Conservation (phyloP, 306 rosid genomes). For the Pachyrhizus erosus region DNA sequence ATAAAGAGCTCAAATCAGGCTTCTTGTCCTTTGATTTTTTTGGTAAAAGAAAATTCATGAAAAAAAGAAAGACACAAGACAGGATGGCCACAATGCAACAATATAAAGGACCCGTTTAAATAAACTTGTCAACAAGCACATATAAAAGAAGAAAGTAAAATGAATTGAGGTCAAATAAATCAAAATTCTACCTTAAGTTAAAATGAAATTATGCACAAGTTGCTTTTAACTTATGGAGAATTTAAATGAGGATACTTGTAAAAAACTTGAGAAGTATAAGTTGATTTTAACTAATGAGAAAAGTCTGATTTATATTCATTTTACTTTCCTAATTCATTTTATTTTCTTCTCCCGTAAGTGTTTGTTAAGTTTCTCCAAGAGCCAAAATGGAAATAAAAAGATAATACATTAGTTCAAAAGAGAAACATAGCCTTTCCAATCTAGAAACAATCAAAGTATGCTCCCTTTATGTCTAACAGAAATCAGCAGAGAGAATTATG, state of each 20-base stretch:
- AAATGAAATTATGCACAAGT: neutral
- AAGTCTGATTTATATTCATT: neutral
- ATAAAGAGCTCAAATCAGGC: neutral
- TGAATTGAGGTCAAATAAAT: neutral
- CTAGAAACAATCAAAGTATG: neutral
- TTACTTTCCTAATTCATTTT: neutral
- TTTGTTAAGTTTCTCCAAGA: neutral
- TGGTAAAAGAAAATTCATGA: neutral
- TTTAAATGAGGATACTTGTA: neutral
- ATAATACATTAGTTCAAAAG: neutral
- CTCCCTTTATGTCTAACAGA: neutral
- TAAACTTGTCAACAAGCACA: neutral
- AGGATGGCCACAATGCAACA: neutral
- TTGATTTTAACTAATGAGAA: neutral
- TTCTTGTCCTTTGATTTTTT: neutral
- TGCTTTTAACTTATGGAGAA: neutral
- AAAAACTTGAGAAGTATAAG: neutral
- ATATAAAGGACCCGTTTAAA: neutral
- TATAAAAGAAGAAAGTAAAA: neutral
- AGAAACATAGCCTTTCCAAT: neutral
- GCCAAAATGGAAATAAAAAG: constrained; percentile 1
- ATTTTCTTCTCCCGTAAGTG: neutral
- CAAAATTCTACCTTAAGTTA: neutral
- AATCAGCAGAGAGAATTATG: no score
- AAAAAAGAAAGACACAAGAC: neutral